Percentiles rank a stretch among this genome's conserved stretches.
These are phyloP conservation scores for Vaccinium vitisidaea DNA, from an alignment of 148 eudicot species.

Conservation along the genomic window DNA sequence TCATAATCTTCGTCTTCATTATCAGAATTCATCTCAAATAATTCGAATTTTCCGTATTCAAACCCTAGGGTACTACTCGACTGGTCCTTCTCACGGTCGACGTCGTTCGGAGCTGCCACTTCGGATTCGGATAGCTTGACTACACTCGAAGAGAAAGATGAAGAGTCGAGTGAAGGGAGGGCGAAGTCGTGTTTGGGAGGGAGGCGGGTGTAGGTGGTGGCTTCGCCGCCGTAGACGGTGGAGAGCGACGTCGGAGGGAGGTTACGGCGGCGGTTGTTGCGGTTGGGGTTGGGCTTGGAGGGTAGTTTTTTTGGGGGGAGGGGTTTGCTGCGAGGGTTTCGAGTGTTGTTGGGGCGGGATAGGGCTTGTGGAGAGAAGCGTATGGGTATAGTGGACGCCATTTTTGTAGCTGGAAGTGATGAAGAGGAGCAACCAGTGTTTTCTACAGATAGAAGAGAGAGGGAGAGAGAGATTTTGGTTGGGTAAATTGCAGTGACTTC, in stretches of 20 bases:
- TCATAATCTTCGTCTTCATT: conserved; percentile 20
- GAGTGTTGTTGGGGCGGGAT: conserved; percentile 33
- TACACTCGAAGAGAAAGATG: conserved; percentile 18
- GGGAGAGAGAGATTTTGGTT: not conserved
- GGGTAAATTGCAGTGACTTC: not conserved
- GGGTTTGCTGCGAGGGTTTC: conserved; percentile 18
- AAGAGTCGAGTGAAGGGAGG: conserved; percentile 16
- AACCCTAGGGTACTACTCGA: conserved; percentile 5
- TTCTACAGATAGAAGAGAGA: not conserved
- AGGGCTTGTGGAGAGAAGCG: conserved; percentile 36
- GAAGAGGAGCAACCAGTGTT: not conserved
- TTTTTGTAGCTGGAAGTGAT: not conserved
- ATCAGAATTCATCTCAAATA: conserved; percentile 35
- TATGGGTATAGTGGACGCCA: conserved; percentile 33
- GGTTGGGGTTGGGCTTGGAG: conserved; percentile 28
- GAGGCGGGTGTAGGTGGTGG: conserved; percentile 83
- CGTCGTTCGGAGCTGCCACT: not conserved
- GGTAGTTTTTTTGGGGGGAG: conserved; percentile 11
- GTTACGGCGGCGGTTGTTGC: conserved; percentile 7
- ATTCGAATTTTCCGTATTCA: conserved; percentile 24
- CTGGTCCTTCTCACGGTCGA: conserved; percentile 13
- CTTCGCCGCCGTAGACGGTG: conserved; percentile 47
- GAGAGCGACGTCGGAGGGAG: conserved; percentile 12
- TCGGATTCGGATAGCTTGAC: conserved; percentile 43
- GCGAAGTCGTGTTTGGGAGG: conserved; percentile 50